Base-by-base conservation (phyloP, 2,329 filamentous ascomycete species). In the Metarhizium humberi region DNA sequence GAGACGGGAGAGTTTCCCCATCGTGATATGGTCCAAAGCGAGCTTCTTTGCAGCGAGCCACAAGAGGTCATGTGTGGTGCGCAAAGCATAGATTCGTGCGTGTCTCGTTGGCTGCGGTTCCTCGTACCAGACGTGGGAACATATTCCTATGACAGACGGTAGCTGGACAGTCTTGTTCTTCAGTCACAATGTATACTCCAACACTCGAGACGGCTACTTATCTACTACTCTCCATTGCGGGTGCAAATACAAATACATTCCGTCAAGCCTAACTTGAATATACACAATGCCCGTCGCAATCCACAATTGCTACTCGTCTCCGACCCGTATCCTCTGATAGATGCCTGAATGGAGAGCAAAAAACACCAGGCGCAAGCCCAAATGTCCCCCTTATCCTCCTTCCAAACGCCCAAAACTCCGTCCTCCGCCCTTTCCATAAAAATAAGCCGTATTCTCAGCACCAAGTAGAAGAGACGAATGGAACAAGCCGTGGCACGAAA, bases 341-440 rank as follows among this genome's bases (percentile, higher is more conserved):
- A 48, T 48, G 45, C 45, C 45, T 14, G 20, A 5, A 20, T 30
- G 45, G 6, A 7, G 16, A 47, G 8, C 14, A n/a, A 3, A 53
- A 47, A 53, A 46, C 40, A 46, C 8, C 42, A 18, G 46, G 10
- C 36, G 29, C 36, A 40, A 53, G 42, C 30, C 18, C 36, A 16
- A 49, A 49, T 53, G 45, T 25, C 45, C 45, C 46, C 1, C 20
- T 36, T 34, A 34, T 11, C 32, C 32, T 34, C 2, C 32, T 34
- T 34, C 7, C 32, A 48, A 53, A 53, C 52, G 52, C 52, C 52
- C 7, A 6, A 53, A 53, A 53, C 52, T 48, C 52, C 52, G n/a
- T 53, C 51, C 42, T 36, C 52, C 20, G 34, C 52, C 52, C 30
- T 42, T 29, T 49, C 52, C 52, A 20, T 40, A 11, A 43, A 6